Evolutionary conservation across 2,329 filamentous ascomycete species (phyloP), one percentile per base, ranked within the genome.

Genomic region (Rhinocladiella similis): DNA sequence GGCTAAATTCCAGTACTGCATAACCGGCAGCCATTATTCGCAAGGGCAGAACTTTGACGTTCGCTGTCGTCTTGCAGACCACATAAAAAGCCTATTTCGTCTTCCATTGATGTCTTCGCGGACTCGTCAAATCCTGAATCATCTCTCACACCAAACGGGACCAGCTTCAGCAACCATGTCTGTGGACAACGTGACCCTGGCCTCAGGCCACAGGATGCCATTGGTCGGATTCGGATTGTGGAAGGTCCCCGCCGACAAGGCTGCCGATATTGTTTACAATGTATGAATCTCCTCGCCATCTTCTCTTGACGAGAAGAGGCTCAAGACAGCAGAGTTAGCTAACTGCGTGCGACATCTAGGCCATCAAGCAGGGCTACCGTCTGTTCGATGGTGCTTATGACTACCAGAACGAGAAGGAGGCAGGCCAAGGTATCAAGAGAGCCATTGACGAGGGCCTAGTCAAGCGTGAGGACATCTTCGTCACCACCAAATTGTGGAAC

Each of bases 401-500:
- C 74, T 93, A 94, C 75, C 88, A 88, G 67, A 93, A 93, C 72
- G 90, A 93, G 74, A 83, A 84, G 65, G 88, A 91, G 73, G 85
- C 83, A 63, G 90, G 89, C 57, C 77, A 91, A 71, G 90, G 90
- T 67, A 81, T 93, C 46, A 83, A 86, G 57, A 87, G 88, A 65
- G 90, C 90, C 68, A 90, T 94, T 75, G 82, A 87, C 69, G 90
- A 94, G 9, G 88, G 89, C 42, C 73, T 93, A 56, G 89, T 92
- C 66, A 91, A 87, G 79, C 87, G 90, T 58, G 85, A 89, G 74
- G 90, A 96, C 20, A 88, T 96, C 71, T 96, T 96, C 83, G 86
- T 96, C 70, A 89, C 92, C 63, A 91, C 88, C 75, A 96, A 96
- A 81, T 87, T 96, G 56, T 96, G 91, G 91, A 91, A 93, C 79